Evolutionary conservation across 805 yeast species (phyloP).

Genomic region (Peterozyma toletana): DNA sequence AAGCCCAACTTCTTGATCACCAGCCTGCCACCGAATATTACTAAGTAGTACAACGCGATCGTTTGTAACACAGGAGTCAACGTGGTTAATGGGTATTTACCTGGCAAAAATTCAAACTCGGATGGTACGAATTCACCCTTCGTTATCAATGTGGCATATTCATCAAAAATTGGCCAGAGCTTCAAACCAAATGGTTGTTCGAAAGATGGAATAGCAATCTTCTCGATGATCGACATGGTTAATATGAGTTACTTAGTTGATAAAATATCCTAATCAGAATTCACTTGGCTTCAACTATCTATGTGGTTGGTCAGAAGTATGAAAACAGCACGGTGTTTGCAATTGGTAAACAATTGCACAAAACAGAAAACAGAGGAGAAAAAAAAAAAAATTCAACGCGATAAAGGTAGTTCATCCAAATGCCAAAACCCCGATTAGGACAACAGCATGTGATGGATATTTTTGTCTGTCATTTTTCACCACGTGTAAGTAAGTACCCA

Average conservation of each 20-base stretch:
- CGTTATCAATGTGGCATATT: constrained; percentile 30
- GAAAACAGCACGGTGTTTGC: background rate
- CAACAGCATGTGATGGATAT: too few relatives aligned
- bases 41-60: constrained; percentile 50
- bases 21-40: constrained; percentile 65
- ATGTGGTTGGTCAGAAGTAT: background rate
- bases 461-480: too few relatives aligned
- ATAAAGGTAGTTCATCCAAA: background rate
- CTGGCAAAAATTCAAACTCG: constrained; percentile 50
- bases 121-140: constrained; percentile 57
- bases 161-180: constrained; percentile 59
- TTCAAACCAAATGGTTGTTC: constrained; percentile 62
- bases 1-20: constrained; percentile 9
- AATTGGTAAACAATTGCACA: background rate
- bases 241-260: background rate
- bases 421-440: too few relatives aligned
- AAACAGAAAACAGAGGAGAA: background rate
- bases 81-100: constrained; percentile 56
- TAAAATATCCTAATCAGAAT: too few relatives aligned
- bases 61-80: constrained; percentile 52
- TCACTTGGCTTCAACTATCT: background rate
- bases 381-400: background rate
- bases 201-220: background rate
- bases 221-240: background rate
- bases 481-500: too few relatives aligned